Percentiles rank a stretch among this genome's conserved stretches.
These are phyloP conservation scores for Boechera retrofracta DNA, from an alignment of 345 rosid species.

Conservation along the genomic window DNA sequence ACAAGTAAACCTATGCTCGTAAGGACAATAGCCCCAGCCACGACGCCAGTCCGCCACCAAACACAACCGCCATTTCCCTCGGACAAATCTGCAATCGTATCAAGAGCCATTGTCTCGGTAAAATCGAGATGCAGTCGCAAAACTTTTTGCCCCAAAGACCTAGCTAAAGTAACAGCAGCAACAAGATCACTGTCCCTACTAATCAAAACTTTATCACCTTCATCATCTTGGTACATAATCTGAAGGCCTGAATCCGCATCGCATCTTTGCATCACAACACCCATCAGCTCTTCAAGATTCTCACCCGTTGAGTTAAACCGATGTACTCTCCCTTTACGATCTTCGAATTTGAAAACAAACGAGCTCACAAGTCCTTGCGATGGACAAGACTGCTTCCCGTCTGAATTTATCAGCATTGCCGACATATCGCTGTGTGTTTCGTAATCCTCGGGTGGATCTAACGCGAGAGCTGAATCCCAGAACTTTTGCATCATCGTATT, in stretches of 20 bases:
- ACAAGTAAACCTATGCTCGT: conserved; percentile 35
- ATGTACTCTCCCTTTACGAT: conserved; percentile 83
- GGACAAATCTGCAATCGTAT: conserved; percentile 15
- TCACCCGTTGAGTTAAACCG: conserved; percentile 62
- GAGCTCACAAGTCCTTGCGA: conserved; percentile 74
- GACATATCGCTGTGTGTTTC: conserved; percentile 94
- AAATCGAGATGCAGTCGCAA: conserved; percentile 39
- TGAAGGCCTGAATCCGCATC: conserved; percentile 11
- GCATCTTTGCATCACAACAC: conserved; percentile 64
- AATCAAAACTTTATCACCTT: conserved; percentile 88
- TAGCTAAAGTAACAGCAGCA: conserved; percentile 67
- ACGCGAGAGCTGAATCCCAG: conserved; percentile 91
- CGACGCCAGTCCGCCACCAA: conserved; percentile 29
- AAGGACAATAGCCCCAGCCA: conserved; percentile 36
- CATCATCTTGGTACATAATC: conserved; percentile 84
- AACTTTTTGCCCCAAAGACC: conserved; percentile 63
- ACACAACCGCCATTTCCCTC: conserved; percentile 25
- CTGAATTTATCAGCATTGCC: conserved; percentile 60
- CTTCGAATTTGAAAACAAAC: conserved; percentile 83
- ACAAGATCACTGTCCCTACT: conserved; percentile 75
- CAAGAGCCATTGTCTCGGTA: conserved; percentile 10
- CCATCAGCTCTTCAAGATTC: conserved; percentile 68
- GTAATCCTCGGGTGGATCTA: conserved; percentile 83
- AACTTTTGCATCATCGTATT: conserved; percentile 98
- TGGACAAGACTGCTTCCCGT: conserved; percentile 66